A percentile compares a stretch with the other conserved stretches of the same genome.
These are phyloP conservation scores for Trametes coccinea DNA, from an alignment of 768 basidiomycete species.

Conservation along the genomic window DNA sequence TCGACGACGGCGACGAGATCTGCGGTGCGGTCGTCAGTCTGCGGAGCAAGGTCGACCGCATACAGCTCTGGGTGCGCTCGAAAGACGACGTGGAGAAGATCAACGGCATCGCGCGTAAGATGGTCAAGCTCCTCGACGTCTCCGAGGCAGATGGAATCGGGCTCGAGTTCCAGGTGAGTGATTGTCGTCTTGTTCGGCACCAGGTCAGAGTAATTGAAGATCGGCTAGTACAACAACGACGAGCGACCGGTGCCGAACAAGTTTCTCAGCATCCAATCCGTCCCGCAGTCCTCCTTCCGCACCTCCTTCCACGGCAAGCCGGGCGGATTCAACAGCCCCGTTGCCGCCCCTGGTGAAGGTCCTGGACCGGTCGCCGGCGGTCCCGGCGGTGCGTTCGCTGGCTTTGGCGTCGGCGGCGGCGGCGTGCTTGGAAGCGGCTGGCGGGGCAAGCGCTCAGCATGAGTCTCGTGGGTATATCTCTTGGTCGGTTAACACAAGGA, in stretches of 20 bases:
- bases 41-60: constrained; percentile 83
- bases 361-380: constrained; percentile 28
- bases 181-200: background rate
- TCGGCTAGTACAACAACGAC: constrained; percentile 76
- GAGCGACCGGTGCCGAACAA: constrained; percentile 80
- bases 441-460: constrained; percentile 27
- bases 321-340: constrained; percentile 31
- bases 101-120: constrained; percentile 80
- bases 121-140: constrained; percentile 81
- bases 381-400: constrained; percentile 47
- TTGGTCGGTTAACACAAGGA: no score
- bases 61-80: constrained; percentile 87
- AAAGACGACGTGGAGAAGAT: constrained; percentile 85
- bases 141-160: constrained; percentile 84
- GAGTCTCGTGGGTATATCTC: no score
- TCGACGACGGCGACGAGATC: constrained; percentile 72
- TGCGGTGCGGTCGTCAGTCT: constrained; percentile 87
- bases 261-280: constrained; percentile 76
- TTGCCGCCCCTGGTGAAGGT: constrained; percentile 29
- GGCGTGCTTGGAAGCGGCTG: constrained; percentile 35
- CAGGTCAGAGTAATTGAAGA: background rate
- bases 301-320: constrained; percentile 55
- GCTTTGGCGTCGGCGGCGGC: constrained; percentile 47
- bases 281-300: constrained; percentile 67
- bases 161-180: constrained; percentile 83